Conservation (phyloP, 345 rosid genomes). For the Fremontodendron californicum region DNA sequence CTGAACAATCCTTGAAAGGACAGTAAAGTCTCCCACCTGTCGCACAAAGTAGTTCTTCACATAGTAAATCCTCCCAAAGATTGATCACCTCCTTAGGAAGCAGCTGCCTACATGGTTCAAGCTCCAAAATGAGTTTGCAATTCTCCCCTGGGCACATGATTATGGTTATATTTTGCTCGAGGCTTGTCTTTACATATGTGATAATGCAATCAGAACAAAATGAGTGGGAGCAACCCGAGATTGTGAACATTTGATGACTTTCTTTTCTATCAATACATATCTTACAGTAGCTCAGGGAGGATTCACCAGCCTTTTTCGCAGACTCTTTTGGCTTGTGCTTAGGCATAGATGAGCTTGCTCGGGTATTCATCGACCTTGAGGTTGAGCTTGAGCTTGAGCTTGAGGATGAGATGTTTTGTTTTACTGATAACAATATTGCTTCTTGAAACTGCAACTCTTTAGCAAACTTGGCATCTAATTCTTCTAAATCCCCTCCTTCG, state of each 20-base stretch:
- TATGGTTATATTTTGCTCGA: slow-evolving; percentile 23
- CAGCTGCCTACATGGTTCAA: slow-evolving; percentile 15
- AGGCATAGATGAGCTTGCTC: background rate
- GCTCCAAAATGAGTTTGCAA: slow-evolving; percentile 17
- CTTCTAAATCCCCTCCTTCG: background rate
- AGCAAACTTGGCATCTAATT: slow-evolving; percentile 3
- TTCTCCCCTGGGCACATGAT: slow-evolving; percentile 28
- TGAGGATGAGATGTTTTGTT: background rate
- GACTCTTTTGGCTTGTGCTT: background rate
- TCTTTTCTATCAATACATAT: slow-evolving; percentile 55
- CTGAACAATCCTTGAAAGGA: slow-evolving; percentile 53
- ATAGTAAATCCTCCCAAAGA: slow-evolving; percentile 34
- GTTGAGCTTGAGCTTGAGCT: background rate
- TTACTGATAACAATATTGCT: background rate
- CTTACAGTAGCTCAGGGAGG: slow-evolving; percentile 40
- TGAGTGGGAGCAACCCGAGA: slow-evolving; percentile 38
- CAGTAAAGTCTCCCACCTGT: slow-evolving; percentile 38
- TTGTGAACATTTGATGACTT: slow-evolving; percentile 32
- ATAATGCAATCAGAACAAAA: slow-evolving; percentile 51
- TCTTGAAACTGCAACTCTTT: background rate
- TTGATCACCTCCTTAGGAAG: slow-evolving; percentile 16
- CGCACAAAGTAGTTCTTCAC: slow-evolving; percentile 40
- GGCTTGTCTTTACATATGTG: slow-evolving; percentile 39
- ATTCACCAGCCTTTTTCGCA: slow-evolving; percentile 7
- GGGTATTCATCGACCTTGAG: background rate